Percentiles rank a stretch among this genome's conserved stretches.
Evolutionary conservation across 768 basidiomycete species (phyloP).

Genomic region (Naematelia aurantialba): DNA sequence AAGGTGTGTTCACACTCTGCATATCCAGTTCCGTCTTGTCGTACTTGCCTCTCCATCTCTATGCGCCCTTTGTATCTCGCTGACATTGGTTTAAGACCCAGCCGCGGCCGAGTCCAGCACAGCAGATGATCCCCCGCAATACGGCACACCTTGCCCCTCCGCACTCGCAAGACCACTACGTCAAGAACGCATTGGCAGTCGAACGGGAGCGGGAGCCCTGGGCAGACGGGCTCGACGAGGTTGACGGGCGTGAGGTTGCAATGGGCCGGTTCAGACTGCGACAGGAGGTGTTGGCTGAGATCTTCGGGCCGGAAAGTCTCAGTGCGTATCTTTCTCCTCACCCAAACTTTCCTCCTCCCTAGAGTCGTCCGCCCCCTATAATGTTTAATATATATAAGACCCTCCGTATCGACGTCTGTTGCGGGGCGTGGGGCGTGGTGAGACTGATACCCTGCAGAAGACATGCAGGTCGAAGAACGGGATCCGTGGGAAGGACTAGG

Average conservation of each 20-base stretch:
- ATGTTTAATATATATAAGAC: too few species aligned
- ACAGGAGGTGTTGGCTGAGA: slow-evolving; percentile 37
- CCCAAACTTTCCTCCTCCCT: neutral
- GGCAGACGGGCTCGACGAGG: slow-evolving; percentile 41
- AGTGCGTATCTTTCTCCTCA: slow-evolving; percentile 25
- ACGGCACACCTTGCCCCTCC: slow-evolving; percentile 14
- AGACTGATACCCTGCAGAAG: slow-evolving; percentile 22
- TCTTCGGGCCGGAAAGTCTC: slow-evolving; percentile 41
- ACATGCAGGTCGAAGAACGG: slow-evolving; percentile 22
- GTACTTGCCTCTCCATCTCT: neutral
- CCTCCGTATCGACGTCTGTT: too few species aligned
- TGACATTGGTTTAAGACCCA: neutral
- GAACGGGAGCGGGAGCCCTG: slow-evolving; percentile 30
- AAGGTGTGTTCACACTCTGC: slow-evolving; percentile 7
- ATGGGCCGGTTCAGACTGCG: slow-evolving; percentile 41
- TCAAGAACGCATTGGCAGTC: slow-evolving; percentile 5
- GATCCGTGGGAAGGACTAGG: slow-evolving; percentile 42
- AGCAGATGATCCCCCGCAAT: slow-evolving; percentile 10
- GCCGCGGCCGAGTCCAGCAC: slow-evolving; percentile 6
- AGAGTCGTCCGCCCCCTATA: neutral
- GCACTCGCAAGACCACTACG: slow-evolving; percentile 1
- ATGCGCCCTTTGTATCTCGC: neutral
- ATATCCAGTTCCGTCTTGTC: neutral
- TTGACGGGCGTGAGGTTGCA: slow-evolving; percentile 40
- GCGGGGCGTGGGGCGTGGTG: too few species aligned